Percentiles rank a stretch among this genome's conserved stretches.
phyloP scores from a whole-genome alignment of 2,329 filamentous ascomycete genomes.

The Calonectria ilicicola region DNA sequence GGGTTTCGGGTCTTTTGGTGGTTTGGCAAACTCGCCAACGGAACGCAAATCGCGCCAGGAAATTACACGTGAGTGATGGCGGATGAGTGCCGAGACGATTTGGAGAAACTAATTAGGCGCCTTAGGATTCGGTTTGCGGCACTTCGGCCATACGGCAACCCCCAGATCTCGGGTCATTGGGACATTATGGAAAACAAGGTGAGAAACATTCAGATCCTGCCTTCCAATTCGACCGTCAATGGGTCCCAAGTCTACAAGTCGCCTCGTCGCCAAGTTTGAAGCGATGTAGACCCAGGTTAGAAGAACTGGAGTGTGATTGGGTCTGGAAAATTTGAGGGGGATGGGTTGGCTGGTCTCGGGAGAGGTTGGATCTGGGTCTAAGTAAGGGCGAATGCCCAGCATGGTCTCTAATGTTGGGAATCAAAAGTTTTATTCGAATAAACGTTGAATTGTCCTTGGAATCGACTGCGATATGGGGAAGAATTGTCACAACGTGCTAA shows the following conservation, averaged over 20 bases:
- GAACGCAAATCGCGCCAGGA: slow-evolving; percentile 53
- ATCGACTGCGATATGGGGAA: too few species aligned
- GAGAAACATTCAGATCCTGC: slow-evolving; percentile 50
- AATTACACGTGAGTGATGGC: slow-evolving; percentile 52
- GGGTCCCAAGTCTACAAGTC: slow-evolving; percentile 34
- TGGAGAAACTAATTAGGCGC: slow-evolving; percentile 16
- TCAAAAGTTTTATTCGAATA: background rate
- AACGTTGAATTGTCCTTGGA: background rate
- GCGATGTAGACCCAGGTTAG: too few species aligned
- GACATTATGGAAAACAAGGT: slow-evolving; percentile 50
- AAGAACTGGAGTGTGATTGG: background rate
- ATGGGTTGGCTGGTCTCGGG: background rate
- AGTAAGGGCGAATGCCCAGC: background rate
- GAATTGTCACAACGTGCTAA: background rate
- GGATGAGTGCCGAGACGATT: background rate
- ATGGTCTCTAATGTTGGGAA: too few species aligned
- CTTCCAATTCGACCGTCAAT: slow-evolving; percentile 44
- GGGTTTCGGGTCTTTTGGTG: slow-evolving; percentile 53
- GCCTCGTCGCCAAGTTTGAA: background rate
- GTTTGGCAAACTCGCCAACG: slow-evolving; percentile 57
- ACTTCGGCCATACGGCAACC: slow-evolving; percentile 55
- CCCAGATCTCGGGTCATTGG: slow-evolving; percentile 55
- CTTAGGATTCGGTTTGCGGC: slow-evolving; percentile 55
- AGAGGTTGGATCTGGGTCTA: background rate
- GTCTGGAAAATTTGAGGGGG: background rate